A percentile compares a stretch with the other conserved stretches of the same genome.
Evolutionary conservation across 148 eudicot genomes (phyloP).

Genomic region (Cornus kousa): DNA sequence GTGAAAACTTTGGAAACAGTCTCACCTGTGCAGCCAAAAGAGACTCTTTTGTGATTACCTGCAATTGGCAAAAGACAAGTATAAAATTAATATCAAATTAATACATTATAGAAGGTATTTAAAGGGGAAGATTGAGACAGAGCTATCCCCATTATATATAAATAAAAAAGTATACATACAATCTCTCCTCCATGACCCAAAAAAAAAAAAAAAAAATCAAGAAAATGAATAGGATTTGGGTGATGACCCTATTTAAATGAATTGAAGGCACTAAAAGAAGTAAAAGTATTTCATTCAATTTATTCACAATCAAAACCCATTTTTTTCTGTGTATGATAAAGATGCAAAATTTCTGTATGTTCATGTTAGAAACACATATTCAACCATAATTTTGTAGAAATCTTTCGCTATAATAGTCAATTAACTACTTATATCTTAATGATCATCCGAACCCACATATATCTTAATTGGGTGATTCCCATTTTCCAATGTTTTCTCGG

Average conservation of each 20-base stretch:
- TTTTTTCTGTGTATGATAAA: background rate
- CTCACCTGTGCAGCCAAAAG: conserved; percentile 73
- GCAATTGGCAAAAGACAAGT: conserved; percentile 10
- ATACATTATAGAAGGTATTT: no score
- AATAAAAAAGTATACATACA: background rate
- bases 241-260: no score
- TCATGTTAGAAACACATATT: background rate
- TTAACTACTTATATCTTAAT: background rate
- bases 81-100: background rate
- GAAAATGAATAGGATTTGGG: no score
- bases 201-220: no score
- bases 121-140: no score
- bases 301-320: background rate
- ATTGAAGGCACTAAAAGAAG: no score
- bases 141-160: no score
- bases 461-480: no score
- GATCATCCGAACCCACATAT: background rate
- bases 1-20: background rate
- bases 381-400: background rate
- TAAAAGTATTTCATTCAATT: no score
- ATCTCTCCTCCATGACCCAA: background rate
- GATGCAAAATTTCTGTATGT: background rate
- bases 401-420: background rate
- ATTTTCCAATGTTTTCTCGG: background rate
- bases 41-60: conserved; percentile 71